These are phyloP conservation scores for Nemania sp. DNA, from an alignment of 2,329 filamentous ascomycete genomes.

Conservation along the genomic window DNA sequence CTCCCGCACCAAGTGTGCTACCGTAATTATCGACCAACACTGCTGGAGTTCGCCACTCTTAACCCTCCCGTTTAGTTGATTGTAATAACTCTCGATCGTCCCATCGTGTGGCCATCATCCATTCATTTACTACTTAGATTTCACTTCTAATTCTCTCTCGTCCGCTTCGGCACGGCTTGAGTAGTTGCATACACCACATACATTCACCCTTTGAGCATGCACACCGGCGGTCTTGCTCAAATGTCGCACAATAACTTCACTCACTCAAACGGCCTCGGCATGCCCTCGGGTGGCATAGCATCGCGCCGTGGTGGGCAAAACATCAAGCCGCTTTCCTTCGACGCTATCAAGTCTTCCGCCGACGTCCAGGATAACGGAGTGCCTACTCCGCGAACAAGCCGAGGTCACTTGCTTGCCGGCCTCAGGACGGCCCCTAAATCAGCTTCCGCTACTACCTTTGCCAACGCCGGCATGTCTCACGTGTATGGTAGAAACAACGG, in stretches of 20 bases:
- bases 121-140: slow-evolving; percentile 39
- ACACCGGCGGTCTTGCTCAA: slow-evolving; percentile 99
- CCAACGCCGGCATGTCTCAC: slow-evolving; percentile 46
- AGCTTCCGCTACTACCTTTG: slow-evolving; percentile 70
- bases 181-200: slow-evolving; percentile 30
- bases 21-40: slow-evolving; percentile 33
- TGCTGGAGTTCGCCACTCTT: slow-evolving; percentile 25
- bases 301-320: slow-evolving; percentile 80
- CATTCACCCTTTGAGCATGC: slow-evolving; percentile 58
- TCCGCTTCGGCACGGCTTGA: slow-evolving; percentile 26
- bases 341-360: slow-evolving; percentile 68
- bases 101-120: slow-evolving; percentile 36
- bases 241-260: slow-evolving; percentile 89
- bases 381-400: slow-evolving; percentile 87
- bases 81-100: slow-evolving; percentile 41
- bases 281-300: slow-evolving; percentile 79
- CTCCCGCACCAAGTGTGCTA: slow-evolving; percentile 26
- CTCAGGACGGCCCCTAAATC: slow-evolving; percentile 93
- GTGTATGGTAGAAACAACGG: slow-evolving; percentile 51
- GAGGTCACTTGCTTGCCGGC: slow-evolving; percentile 90
- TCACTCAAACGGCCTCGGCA: slow-evolving; percentile 70
- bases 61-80: slow-evolving; percentile 35
- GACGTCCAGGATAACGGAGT: slow-evolving; percentile 68
- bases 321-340: slow-evolving; percentile 87
- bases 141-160: slow-evolving; percentile 35